Percentiles rank a stretch among this genome's conserved stretches.
These are phyloP conservation scores for Coniochaeta sp. DNA, from an alignment of 2,329 filamentous ascomycete genomes.

Conservation along the genomic window DNA sequence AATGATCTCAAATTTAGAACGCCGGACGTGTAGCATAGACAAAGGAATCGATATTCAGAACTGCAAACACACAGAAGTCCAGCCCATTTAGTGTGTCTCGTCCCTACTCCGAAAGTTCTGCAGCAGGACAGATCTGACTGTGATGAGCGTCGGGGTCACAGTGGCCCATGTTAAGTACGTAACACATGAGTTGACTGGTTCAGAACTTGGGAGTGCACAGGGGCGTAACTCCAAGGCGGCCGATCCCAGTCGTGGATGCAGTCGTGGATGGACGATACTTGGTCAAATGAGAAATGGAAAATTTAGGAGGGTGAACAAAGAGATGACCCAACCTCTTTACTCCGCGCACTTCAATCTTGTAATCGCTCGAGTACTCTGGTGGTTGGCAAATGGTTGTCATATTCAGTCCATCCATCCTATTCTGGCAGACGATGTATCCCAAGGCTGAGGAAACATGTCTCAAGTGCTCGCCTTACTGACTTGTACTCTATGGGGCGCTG, in stretches of 20 bases:
- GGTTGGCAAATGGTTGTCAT: background rate
- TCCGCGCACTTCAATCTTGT: background rate
- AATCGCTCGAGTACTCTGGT: background rate
- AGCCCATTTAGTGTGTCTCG: background rate
- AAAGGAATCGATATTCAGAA: background rate
- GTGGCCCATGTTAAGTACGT: background rate
- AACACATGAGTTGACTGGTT: background rate
- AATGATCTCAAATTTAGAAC: background rate
- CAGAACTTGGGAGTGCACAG: background rate
- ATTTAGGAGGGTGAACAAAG: background rate
- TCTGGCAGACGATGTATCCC: background rate
- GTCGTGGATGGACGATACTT: background rate
- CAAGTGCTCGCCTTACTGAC: background rate
- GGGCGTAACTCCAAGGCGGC: background rate
- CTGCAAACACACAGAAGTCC: background rate
- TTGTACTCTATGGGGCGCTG: background rate
- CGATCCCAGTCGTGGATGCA: background rate
- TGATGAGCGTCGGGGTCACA: background rate
- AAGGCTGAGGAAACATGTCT: background rate
- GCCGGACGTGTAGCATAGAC: background rate
- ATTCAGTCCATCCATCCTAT: background rate
- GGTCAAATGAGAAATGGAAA: background rate
- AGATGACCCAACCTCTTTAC: background rate
- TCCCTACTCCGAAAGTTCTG: background rate
- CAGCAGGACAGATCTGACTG: background rate